A percentile compares a stretch with the other conserved stretches of the same genome.
phyloP scores from a whole-genome alignment of 768 basidiomycete genomes.

The Dioszegia hungarica region DNA sequence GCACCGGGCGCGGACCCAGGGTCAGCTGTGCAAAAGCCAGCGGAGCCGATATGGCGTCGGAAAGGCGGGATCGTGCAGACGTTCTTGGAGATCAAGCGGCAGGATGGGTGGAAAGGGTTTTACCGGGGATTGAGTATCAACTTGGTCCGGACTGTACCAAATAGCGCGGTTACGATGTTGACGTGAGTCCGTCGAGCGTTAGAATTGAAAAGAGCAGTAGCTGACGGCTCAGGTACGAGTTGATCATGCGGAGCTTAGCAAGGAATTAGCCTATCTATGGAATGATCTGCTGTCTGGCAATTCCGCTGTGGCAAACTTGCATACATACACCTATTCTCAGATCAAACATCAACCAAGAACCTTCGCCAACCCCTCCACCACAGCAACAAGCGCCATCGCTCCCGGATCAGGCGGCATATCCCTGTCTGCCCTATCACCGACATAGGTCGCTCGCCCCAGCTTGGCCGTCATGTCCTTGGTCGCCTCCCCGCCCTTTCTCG shows the following conservation, averaged over 20 bases:
- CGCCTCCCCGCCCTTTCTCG: slow-evolving; percentile 33
- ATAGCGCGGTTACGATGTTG: slow-evolving; percentile 91
- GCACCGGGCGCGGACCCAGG: slow-evolving; percentile 35
- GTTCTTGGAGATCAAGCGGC: slow-evolving; percentile 63
- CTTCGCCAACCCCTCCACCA: slow-evolving; percentile 38
- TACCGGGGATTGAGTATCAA: slow-evolving; percentile 95
- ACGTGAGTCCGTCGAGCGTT: slow-evolving; percentile 57
- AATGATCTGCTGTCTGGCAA: not conserved
- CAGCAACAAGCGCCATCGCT: slow-evolving; percentile 42
- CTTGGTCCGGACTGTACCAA: slow-evolving; percentile 88
- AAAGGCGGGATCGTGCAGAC: slow-evolving; percentile 67
- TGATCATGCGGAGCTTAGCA: slow-evolving; percentile 50
- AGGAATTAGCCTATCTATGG: not conserved
- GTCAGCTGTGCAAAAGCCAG: not conserved
- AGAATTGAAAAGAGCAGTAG: slow-evolving; percentile 15
- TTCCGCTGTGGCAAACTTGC: not conserved
- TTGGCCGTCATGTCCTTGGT: slow-evolving; percentile 37
- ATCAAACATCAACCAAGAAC: slow-evolving; percentile 1
- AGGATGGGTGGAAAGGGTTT: slow-evolving; percentile 83
- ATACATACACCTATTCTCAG: too few species aligned
- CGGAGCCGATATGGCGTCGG: not conserved
- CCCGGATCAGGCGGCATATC: slow-evolving; percentile 45
- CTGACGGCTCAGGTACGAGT: slow-evolving; percentile 53
- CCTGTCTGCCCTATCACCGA: slow-evolving; percentile 29
- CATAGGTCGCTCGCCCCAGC: slow-evolving; percentile 44